phyloP scores from a whole-genome alignment of 2,329 filamentous ascomycete species.

The Aureobasidium musti region DNA sequence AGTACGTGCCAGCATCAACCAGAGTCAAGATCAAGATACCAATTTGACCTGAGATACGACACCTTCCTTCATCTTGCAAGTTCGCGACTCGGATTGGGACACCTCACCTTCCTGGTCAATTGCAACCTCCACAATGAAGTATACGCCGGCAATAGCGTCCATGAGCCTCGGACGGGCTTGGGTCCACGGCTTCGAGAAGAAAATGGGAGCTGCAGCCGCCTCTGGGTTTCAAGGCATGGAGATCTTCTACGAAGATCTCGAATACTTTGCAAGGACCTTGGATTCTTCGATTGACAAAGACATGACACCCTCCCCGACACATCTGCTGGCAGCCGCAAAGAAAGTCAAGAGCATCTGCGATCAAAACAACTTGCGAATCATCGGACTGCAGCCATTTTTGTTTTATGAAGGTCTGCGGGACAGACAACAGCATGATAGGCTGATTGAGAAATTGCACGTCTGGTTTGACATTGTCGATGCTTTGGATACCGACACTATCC shows the following conservation, averaged over 20 bases:
- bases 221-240: constrained; percentile 71
- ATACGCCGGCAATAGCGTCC: constrained; percentile 68
- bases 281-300: constrained; percentile 45
- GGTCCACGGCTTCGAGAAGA: constrained; percentile 66
- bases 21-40: too few species aligned
- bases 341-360: constrained; percentile 61
- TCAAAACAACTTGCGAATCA: constrained; percentile 57
- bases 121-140: constrained; percentile 46
- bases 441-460: constrained; percentile 63
- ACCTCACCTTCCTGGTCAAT: background rate
- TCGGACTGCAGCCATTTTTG: constrained; percentile 74
- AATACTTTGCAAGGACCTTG: constrained; percentile 57
- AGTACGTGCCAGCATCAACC: background rate
- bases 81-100: too few species aligned
- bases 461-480: constrained; percentile 69
- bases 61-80: background rate
- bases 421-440: constrained; percentile 57
- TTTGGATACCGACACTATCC: constrained; percentile 69
- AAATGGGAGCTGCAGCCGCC: constrained; percentile 66
- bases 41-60: background rate
- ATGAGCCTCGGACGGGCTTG: constrained; percentile 75
- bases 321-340: constrained; percentile 56
- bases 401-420: constrained; percentile 75
- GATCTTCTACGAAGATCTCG: constrained; percentile 74
- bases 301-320: constrained; percentile 44